A percentile compares a stretch with the other conserved stretches of the same genome.
These are phyloP conservation scores for Amanita fuliginea DNA, from an alignment of 768 basidiomycete species.

Conservation along the genomic window DNA sequence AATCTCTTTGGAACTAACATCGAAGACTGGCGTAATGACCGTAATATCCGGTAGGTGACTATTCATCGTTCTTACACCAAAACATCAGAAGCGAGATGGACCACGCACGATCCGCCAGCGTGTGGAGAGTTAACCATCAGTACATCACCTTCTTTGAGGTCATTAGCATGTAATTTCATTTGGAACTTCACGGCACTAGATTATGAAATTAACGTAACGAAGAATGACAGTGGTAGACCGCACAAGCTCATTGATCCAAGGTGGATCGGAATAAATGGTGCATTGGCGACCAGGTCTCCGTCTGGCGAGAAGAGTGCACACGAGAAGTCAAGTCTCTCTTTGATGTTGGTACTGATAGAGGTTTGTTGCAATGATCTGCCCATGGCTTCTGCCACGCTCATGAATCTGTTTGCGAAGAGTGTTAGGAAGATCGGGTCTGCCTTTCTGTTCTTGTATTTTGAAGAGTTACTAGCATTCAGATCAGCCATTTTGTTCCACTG, in stretches of 20 bases:
- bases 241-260: constrained; percentile 88
- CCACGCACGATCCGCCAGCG: constrained; percentile 76
- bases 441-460: constrained; percentile 18
- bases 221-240: constrained; percentile 16
- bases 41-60: constrained; percentile 70
- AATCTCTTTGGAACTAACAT: constrained; percentile 50
- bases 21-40: constrained; percentile 88
- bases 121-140: constrained; percentile 87
- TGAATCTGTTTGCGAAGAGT: constrained; percentile 92
- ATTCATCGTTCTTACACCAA: not conserved
- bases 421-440: constrained; percentile 85
- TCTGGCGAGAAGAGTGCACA: constrained; percentile 95
- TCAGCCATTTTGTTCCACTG: not conserved
- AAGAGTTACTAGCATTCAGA: not conserved
- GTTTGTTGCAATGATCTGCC: constrained; percentile 85
- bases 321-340: constrained; percentile 90
- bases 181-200: constrained; percentile 79
- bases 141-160: constrained; percentile 83
- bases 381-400: constrained; percentile 97
- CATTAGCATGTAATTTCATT: constrained; percentile 63
- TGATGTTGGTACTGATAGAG: constrained; percentile 90
- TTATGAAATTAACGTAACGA: not conserved
- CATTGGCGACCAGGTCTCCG: constrained; percentile 91
- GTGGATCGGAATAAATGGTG: constrained; percentile 84
- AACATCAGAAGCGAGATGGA: constrained; percentile 4